Percentiles rank a stretch among this genome's conserved stretches.
These are phyloP conservation scores for Mycena indigotica DNA, from an alignment of 768 basidiomycete genomes.

Conservation along the genomic window DNA sequence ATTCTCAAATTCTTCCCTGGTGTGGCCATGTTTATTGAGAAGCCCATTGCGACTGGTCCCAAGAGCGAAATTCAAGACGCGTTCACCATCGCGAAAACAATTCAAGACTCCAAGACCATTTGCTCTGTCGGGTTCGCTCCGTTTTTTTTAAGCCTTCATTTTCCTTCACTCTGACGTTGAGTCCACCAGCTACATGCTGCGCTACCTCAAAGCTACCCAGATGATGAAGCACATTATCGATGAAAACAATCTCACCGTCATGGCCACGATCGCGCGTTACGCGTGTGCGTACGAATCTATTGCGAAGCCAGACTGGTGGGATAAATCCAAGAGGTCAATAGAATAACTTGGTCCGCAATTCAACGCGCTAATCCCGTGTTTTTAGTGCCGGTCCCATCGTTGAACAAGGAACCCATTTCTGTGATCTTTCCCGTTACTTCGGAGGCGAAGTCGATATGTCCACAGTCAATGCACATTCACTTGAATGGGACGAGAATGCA, in stretches of 20 bases:
- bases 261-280: slow-evolving; percentile 95
- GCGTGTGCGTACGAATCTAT: slow-evolving; percentile 84
- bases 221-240: slow-evolving; percentile 96
- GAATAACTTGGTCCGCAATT: slow-evolving; percentile 1
- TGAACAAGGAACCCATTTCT: slow-evolving; percentile 96
- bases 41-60: slow-evolving; percentile 86
- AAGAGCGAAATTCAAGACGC: slow-evolving; percentile 65
- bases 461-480: slow-evolving; percentile 78
- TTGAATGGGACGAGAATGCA: slow-evolving; percentile 91
- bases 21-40: slow-evolving; percentile 88
- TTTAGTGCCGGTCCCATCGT: slow-evolving; percentile 77
- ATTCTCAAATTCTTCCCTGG: slow-evolving; percentile 87
- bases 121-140: slow-evolving; percentile 82
- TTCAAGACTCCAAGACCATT: slow-evolving; percentile 69
- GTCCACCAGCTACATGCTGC: slow-evolving; percentile 85
- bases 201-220: slow-evolving; percentile 91
- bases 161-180: no score
- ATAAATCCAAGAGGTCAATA: slow-evolving; percentile 74
- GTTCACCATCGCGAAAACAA: slow-evolving; percentile 71
- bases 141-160: no score
- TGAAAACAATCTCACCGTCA: slow-evolving; percentile 92
- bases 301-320: slow-evolving; percentile 89
- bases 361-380: slow-evolving; percentile 9
- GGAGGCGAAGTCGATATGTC: slow-evolving; percentile 92
- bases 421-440: slow-evolving; percentile 95